phyloP scores from a whole-genome alignment of 2,329 filamentous ascomycete species.

The Hypoxylon rubiginosum region DNA sequence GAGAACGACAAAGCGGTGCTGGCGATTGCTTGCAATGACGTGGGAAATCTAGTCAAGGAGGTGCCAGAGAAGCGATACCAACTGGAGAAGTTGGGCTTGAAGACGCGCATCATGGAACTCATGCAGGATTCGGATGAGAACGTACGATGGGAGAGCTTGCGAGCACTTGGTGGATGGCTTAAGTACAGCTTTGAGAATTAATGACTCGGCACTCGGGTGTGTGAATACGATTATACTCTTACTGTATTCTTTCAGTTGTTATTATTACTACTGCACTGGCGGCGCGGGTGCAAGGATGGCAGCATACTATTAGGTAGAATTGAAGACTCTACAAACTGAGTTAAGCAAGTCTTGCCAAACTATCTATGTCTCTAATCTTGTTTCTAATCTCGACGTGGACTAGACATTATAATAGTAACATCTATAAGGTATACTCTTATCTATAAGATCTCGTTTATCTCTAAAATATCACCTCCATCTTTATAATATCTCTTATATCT shows the following conservation, averaged over 20 bases:
- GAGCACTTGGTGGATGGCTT: slow-evolving; percentile 78
- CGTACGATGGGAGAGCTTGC: slow-evolving; percentile 92
- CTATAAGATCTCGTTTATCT: background rate
- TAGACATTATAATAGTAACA: too few species aligned
- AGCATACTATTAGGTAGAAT: slow-evolving; percentile 36
- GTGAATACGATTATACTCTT: slow-evolving; percentile 25
- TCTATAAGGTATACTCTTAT: too few species aligned
- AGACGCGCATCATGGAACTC: slow-evolving; percentile 90
- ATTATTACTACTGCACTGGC: slow-evolving; percentile 19
- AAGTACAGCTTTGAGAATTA: slow-evolving; percentile 72
- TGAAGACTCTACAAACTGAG: slow-evolving; percentile 25
- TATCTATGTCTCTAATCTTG: background rate
- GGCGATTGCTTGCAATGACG: slow-evolving; percentile 92
- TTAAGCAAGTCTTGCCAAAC: slow-evolving; percentile 20
- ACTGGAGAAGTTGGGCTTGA: slow-evolving; percentile 87
- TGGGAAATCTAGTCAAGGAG: slow-evolving; percentile 89
- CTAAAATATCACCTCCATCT: background rate
- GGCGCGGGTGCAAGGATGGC: slow-evolving; percentile 27
- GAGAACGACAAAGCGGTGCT: slow-evolving; percentile 88
- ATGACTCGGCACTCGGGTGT: slow-evolving; percentile 19
- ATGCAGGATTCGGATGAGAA: slow-evolving; percentile 92
- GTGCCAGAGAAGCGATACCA: slow-evolving; percentile 85
- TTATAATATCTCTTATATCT: background rate
- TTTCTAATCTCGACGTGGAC: background rate
- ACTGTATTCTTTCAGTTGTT: slow-evolving; percentile 35